A percentile compares a stretch with the other conserved stretches of the same genome.
phyloP scores from a whole-genome alignment of 192 early-diverging fungal genomes.

The Endogone sp. region DNA sequence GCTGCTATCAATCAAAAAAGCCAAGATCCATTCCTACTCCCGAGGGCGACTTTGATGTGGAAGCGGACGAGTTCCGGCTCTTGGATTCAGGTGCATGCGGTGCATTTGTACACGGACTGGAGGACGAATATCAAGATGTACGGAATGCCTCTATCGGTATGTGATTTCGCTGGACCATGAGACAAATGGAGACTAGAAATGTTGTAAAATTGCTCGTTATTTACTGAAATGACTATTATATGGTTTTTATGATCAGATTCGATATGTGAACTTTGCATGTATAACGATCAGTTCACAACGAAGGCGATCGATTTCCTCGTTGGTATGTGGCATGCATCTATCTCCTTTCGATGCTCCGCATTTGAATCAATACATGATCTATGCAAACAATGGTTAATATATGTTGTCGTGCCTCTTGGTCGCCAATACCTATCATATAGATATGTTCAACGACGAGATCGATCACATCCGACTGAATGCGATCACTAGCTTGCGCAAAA shows the following conservation, averaged over 20 bases:
- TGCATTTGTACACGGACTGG: constrained; percentile 93
- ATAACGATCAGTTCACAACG: constrained; percentile 64
- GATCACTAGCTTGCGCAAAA: constrained; percentile 66
- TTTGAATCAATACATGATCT: too few relatives aligned
- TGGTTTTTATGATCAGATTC: too few relatives aligned
- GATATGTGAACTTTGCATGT: constrained; percentile 70
- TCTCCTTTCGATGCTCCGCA: too few relatives aligned
- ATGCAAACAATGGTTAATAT: neutral
- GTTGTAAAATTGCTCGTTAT: too few relatives aligned
- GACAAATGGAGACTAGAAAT: too few relatives aligned
- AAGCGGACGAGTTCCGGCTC: constrained; percentile 61
- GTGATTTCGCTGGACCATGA: too few relatives aligned
- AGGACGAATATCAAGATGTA: constrained; percentile 92
- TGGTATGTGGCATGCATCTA: constrained; percentile 34
- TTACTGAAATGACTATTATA: too few relatives aligned
- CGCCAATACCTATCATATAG: constrained; percentile 24
- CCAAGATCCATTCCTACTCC: constrained; percentile 51
- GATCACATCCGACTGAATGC: constrained; percentile 79
- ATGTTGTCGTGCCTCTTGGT: neutral
- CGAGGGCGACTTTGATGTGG: constrained; percentile 64
- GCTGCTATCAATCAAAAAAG: neutral
- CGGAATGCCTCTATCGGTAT: constrained; percentile 81
- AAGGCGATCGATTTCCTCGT: constrained; percentile 81
- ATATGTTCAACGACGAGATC: constrained; percentile 98
- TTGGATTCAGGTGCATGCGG: constrained; percentile 84